Conservation (phyloP, 148 eudicot species). For the Fagopyrum esculentum region DNA sequence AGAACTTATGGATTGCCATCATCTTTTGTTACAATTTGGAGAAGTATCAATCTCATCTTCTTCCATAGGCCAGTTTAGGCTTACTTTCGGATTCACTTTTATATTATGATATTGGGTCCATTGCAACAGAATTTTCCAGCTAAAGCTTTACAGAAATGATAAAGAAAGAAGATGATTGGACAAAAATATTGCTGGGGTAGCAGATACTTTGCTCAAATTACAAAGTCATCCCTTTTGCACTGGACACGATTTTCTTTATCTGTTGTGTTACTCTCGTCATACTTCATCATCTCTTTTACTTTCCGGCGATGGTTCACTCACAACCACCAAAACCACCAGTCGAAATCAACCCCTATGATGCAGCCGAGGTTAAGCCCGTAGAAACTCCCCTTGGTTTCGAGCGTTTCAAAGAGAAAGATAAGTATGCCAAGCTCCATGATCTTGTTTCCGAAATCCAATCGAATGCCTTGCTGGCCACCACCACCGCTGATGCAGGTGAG, state of each 20-base stretch:
- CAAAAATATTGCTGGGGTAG: too few relatives aligned
- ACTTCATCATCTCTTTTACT: not conserved
- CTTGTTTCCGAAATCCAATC: not conserved
- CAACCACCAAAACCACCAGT: not conserved
- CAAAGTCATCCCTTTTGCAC: not conserved
- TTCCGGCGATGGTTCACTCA: not conserved
- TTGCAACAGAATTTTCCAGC: too few relatives aligned
- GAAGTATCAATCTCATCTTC: too few relatives aligned
- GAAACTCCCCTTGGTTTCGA: not conserved
- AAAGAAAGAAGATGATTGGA: too few relatives aligned
- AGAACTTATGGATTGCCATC: too few relatives aligned
- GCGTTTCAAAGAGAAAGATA: not conserved
- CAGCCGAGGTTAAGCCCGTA: not conserved
- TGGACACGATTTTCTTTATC: not conserved
- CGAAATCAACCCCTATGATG: not conserved
- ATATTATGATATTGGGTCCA: too few relatives aligned
- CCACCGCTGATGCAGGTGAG: not conserved
- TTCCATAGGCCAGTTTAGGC: too few relatives aligned
- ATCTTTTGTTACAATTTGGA: too few relatives aligned
- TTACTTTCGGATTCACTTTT: not conserved
- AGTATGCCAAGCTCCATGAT: not conserved
- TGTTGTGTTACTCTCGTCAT: not conserved
- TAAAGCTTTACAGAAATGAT: too few relatives aligned
- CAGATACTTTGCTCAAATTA: not conserved
- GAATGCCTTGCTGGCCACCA: not conserved